Conservation (phyloP, 2,329 filamentous ascomycete species). For the Alternaria arbusti region DNA sequence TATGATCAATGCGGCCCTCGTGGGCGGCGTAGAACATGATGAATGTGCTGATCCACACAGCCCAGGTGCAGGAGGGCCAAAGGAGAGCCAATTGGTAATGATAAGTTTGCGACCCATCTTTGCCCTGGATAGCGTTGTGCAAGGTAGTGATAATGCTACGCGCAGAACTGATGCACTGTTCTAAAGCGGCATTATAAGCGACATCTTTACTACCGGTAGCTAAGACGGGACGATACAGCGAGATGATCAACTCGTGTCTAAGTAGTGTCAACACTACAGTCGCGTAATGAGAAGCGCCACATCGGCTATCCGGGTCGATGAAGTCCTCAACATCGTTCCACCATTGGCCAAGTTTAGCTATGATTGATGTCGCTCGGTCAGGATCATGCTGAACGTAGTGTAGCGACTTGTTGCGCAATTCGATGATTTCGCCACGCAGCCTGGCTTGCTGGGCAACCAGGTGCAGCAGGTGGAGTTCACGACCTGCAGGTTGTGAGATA, state of each 20-base stretch:
- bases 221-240: slow-evolving; percentile 59
- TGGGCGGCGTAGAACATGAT: slow-evolving; percentile 60
- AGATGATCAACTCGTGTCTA: slow-evolving; percentile 60
- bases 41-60: slow-evolving; percentile 61
- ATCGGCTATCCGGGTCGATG: slow-evolving; percentile 47
- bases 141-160: slow-evolving; percentile 55
- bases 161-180: slow-evolving; percentile 60
- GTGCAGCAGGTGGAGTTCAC: slow-evolving; percentile 23
- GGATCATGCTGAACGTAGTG: slow-evolving; percentile 53
- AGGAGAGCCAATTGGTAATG: slow-evolving; percentile 44
- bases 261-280: slow-evolving; percentile 53
- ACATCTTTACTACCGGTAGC: slow-evolving; percentile 54
- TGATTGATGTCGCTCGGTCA: slow-evolving; percentile 54
- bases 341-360: slow-evolving; percentile 59
- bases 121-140: slow-evolving; percentile 31
- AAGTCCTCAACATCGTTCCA: slow-evolving; percentile 61
- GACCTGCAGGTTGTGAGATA: slow-evolving; percentile 7
- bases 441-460: slow-evolving; percentile 57
- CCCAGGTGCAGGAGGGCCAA: slow-evolving; percentile 62
- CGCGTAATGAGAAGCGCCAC: slow-evolving; percentile 44
- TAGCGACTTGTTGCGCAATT: slow-evolving; percentile 61
- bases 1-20: slow-evolving; percentile 51
- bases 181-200: slow-evolving; percentile 57
- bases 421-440: slow-evolving; percentile 59
- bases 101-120: neutral